Evolutionary conservation across 148 eudicot genomes (phyloP).

Genomic region (Rhododendron ferrugineum): DNA sequence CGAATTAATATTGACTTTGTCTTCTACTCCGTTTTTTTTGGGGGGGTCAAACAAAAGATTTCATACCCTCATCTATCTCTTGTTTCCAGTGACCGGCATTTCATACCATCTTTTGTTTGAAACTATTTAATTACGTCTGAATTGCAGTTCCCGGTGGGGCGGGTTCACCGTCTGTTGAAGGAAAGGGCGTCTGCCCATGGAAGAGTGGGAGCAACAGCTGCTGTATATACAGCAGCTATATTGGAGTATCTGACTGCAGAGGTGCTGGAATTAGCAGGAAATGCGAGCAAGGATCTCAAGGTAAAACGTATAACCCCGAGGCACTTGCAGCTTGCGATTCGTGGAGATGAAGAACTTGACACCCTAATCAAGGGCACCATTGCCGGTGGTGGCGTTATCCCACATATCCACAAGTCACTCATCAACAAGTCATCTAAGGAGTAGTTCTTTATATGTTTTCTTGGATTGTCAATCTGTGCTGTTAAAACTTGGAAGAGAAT

Average conservation of each 20-base stretch:
- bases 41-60: not conserved
- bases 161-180: conserved; percentile 21
- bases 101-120: not conserved
- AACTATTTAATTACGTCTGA: not conserved
- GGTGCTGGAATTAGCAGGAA: conserved; percentile 17
- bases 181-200: conserved; percentile 11
- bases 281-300: conserved; percentile 17
- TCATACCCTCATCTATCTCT: not conserved
- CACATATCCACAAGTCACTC: conserved; percentile 15
- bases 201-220: conserved; percentile 17
- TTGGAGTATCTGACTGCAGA: conserved; percentile 17
- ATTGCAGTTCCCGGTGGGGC: conserved; percentile 20
- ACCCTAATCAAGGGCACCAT: conserved; percentile 12
- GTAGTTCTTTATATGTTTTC: not conserved
- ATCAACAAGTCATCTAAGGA: conserved; percentile 16
- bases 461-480: not conserved
- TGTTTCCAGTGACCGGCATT: too few relatives aligned
- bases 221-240: conserved; percentile 16
- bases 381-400: conserved; percentile 17
- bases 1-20: not conserved
- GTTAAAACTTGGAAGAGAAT: not conserved
- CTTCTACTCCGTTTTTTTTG: not conserved
- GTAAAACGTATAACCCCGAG: conserved; percentile 17
- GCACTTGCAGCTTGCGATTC: conserved; percentile 20
- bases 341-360: conserved; percentile 16